Conservation (phyloP, 345 rosid genomes). For the Eucalyptus tenuipes region DNA sequence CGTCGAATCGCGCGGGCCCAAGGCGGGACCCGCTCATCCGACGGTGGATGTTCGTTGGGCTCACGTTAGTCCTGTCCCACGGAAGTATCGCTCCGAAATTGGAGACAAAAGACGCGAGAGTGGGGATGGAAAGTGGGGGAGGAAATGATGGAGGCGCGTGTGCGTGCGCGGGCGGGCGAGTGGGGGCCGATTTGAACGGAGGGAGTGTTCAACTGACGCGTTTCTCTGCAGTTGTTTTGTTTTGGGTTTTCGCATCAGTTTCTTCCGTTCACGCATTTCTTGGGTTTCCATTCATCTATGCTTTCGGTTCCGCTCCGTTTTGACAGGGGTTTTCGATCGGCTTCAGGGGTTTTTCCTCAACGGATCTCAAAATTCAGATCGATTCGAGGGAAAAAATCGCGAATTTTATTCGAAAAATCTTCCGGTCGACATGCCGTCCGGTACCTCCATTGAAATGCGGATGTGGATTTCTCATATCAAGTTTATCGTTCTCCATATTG, state of each 20-base stretch:
- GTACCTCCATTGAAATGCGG: too few relatives aligned
- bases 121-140: neutral
- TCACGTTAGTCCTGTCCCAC: accelerated
- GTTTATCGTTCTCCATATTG: accelerated
- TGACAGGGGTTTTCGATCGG: neutral
- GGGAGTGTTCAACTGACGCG: neutral
- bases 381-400: neutral
- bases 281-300: neutral
- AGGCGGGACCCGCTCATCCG: neutral
- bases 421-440: neutral
- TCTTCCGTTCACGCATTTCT: neutral
- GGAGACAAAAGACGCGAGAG: neutral
- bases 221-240: neutral
- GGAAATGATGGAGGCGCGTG: neutral
- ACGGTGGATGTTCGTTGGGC: neutral
- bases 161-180: neutral
- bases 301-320: neutral
- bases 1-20: accelerated
- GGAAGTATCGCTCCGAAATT: neutral
- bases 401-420: neutral
- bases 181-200: neutral
- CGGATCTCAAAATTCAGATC: neutral
- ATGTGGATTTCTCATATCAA: neutral
- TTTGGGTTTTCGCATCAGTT: neutral
- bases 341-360: neutral